Evolutionary conservation across 208 protist genomes (phyloP), one percentile per base, ranked within the genome.

Genomic region (Trypanosoma caninum): DNA sequence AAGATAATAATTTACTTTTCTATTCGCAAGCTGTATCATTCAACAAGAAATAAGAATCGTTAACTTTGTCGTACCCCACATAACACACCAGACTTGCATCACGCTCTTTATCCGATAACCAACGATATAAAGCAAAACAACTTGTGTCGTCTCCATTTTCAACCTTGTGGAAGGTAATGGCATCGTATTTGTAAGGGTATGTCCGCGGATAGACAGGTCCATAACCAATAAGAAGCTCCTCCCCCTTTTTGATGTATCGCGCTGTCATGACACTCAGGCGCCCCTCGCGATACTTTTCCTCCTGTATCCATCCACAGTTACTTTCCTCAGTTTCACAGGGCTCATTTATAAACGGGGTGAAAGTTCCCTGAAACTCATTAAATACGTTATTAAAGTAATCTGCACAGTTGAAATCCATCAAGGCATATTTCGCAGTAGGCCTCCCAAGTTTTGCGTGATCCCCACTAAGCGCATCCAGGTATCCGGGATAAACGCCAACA

Each of bases 261-360:
- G 87, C 72, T 25, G 81, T 87, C 58, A 95, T 90, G 27, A 95
- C 74, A 57, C 84, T 92, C 0, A 93, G 64, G 3, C 89, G 69
- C 11, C 84, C 84, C 10, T 80, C 69, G n/a, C 57, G 60, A 20
- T 72, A 48, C 44, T 81, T 71, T 18, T 67, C 51, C 58, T 95
- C 84, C 47, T 93, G 89, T 51, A 95, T 92, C 87, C 89, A 95
- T 0, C 80, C 86, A 45, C 83, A 91, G 65, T 95, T 95, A 60
- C 84, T 90, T 16, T 54, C 77, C 61, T 95, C 89, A 27, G 55
- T 45, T n/a, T 74, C 69, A 42, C 64, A 70, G 2, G 89, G 89
- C 42, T 95, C 86, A 59, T 95, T 95, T 23, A 95, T 89, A 54
- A 91, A 95, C 5, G 89, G 89, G 9, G 85, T 93, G 35, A 88